Evolutionary conservation across 306 rosid genomes (phyloP), one percentile per base, ranked within the genome.

Genomic region (Benincasa hispida): DNA sequence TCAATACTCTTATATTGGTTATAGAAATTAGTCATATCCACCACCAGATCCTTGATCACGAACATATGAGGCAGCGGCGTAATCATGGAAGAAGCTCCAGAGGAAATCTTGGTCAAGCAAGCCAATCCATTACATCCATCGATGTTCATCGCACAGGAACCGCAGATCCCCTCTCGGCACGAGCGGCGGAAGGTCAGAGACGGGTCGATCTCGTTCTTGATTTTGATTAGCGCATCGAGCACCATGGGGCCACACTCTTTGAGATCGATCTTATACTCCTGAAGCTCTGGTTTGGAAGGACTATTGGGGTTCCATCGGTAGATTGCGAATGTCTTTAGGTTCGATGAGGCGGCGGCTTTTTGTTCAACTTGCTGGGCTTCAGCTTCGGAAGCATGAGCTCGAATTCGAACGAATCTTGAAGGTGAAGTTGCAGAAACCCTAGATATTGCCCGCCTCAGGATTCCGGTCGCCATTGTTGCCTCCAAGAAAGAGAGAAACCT

Each of bases 191-290:
- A 92, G 1, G 98, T 95, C 4, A 95, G 84, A 13, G 79, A 10
- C 0, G 96, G 98, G 39, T 95, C 99, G 72, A 89, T 80, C 82
- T 95, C 99, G 86, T 90, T 95, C 85, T 95, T 90, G 77, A 95
- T 95, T 81, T 94, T 95, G 85, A 92, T 95, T 0, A 95, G 88
- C 0, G 99, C 99, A 78, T 95, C 99, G 0, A 95, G 96, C 2
- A 95, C 97, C 98, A 95, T 95, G 10, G 98, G 99, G 10, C 99
- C 99, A n/a, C 99, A 95, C 15, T 92, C 93, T 75, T 88, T 91
- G 11, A 95, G 96, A 79, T 95, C 88, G 85, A 95, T 92, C 83
- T 88, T 1, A 85, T 88, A 95, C 14, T 83, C 81, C 59, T 86
- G 79, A 7, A 92, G 99, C 82, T 90, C 89, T 10, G 99, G 98